Conservation (phyloP, 2,329 filamentous ascomycete genomes). For the Periconia sp. region DNA sequence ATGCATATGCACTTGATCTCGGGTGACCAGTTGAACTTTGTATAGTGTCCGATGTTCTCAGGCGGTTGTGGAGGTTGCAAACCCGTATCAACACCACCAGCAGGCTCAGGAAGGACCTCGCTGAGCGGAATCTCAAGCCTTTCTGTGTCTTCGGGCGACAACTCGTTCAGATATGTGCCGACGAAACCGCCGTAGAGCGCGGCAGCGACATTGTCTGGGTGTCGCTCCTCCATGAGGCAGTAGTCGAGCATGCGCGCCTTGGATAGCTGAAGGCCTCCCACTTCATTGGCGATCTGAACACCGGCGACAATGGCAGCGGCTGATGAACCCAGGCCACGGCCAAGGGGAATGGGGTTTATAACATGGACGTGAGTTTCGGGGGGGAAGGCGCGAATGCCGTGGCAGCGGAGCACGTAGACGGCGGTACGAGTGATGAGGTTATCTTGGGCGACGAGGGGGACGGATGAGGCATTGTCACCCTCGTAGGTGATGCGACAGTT, state of each 20-base stretch:
- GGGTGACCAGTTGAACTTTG: conserved; percentile 89
- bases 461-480: conserved; percentile 75
- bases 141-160: conserved; percentile 84
- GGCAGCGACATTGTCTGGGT: conserved; percentile 69
- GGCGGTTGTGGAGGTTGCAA: conserved; percentile 86
- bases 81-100: conserved; percentile 89
- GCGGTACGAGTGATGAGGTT: conserved; percentile 95
- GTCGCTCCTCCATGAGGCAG: conserved; percentile 86
- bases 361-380: conserved; percentile 85
- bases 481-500: conserved; percentile 94
- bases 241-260: conserved; percentile 89
- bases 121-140: conserved; percentile 91
- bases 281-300: conserved; percentile 88
- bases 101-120: conserved; percentile 87
- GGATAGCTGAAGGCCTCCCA: conserved; percentile 75
- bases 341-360: conserved; percentile 91
- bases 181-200: conserved; percentile 96
- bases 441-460: conserved; percentile 78
- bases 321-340: conserved; percentile 90
- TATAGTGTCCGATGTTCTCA: conserved; percentile 89
- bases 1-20: conserved; percentile 97
- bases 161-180: conserved; percentile 91
- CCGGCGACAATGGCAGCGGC: conserved; percentile 94
- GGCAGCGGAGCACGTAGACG: conserved; percentile 90
- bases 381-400: conserved; percentile 83